Evolutionary conservation across 1,139 yeast genomes (phyloP).

Genomic region (Eremothecium coryli): DNA sequence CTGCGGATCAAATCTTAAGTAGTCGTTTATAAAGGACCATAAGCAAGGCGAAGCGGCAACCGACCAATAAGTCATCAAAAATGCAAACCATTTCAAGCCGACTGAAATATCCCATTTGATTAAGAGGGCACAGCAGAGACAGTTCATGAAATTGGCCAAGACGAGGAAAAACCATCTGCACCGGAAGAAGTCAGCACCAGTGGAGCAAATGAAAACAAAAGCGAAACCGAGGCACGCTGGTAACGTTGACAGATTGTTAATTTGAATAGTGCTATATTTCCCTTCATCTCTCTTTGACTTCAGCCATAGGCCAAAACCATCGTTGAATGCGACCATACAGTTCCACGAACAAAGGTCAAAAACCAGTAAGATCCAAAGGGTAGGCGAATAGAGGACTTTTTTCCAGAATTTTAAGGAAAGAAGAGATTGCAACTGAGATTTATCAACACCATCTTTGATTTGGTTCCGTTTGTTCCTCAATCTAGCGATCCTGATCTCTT

Average conservation of each 20-base stretch:
- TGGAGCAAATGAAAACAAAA: constrained; percentile 28
- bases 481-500: constrained; percentile 56
- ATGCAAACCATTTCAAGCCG: constrained; percentile 33
- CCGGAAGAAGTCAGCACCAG: constrained; percentile 30
- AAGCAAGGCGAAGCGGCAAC: constrained; percentile 32
- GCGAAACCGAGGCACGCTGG: constrained; percentile 33
- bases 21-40: constrained; percentile 34
- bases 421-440: constrained; percentile 18
- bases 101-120: constrained; percentile 37
- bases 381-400: constrained; percentile 25
- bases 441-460: constrained; percentile 24
- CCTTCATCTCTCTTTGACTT: constrained; percentile 22
- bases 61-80: constrained; percentile 30
- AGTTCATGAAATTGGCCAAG: constrained; percentile 43
- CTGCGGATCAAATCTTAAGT: constrained; percentile 33
- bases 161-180: constrained; percentile 36
- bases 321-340: constrained; percentile 32
- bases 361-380: constrained; percentile 29
- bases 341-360: constrained; percentile 33
- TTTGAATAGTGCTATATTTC: constrained; percentile 27
- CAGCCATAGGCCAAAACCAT: constrained; percentile 34
- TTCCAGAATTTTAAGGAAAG: constrained; percentile 28
- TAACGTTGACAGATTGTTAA: constrained; percentile 30
- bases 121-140: constrained; percentile 37
- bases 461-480: constrained; percentile 39